Conservation (phyloP, 768 basidiomycete genomes). For the Russula sp. region DNA sequence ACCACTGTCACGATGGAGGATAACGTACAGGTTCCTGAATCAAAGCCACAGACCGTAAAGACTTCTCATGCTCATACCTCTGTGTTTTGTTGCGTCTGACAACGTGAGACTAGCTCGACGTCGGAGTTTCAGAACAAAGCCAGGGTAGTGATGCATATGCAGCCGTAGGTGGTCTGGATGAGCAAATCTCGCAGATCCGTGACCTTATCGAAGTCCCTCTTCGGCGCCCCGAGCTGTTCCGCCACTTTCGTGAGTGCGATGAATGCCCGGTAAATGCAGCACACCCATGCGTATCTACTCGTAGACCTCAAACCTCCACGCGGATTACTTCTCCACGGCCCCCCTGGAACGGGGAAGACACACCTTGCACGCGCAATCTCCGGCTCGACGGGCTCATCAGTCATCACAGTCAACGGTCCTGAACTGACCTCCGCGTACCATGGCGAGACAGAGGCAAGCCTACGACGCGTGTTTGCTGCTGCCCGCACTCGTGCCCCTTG, state of each 20-base stretch:
- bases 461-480: constrained; percentile 84
- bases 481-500: constrained; percentile 79
- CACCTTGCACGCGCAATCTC: constrained; percentile 94
- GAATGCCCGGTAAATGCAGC: background rate
- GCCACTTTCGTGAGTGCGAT: constrained; percentile 50
- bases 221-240: constrained; percentile 72
- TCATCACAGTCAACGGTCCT: constrained; percentile 93
- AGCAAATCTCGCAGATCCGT: constrained; percentile 80
- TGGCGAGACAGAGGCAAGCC: constrained; percentile 89
- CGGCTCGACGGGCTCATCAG: constrained; percentile 72
- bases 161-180: constrained; percentile 79
- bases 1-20: constrained; percentile 40
- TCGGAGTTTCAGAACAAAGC: constrained; percentile 39
- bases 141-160: constrained; percentile 56
- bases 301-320: constrained; percentile 90
- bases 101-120: constrained; percentile 4
- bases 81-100: background rate
- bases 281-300: background rate
- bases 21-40: constrained; percentile 26
- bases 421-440: constrained; percentile 94
- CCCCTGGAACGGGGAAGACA: constrained; percentile 97
- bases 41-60: constrained; percentile 18
- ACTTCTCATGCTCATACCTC: constrained; percentile 14
- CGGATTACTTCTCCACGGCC: constrained; percentile 90
- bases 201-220: constrained; percentile 84